phyloP scores from a whole-genome alignment of 73 alveolate genomes.

The Blepharisma japonicum region DNA sequence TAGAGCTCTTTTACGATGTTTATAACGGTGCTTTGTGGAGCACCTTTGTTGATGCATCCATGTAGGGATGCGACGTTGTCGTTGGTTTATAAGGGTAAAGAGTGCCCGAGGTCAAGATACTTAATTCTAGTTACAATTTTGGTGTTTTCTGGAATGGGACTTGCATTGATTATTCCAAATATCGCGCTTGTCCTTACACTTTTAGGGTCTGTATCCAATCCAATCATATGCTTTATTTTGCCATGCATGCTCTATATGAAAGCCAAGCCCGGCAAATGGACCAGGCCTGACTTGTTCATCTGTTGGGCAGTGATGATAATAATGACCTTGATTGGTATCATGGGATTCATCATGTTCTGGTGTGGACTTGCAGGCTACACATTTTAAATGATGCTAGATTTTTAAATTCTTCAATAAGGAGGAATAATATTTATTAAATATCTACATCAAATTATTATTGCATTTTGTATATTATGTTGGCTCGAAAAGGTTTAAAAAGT shows the following conservation, averaged over 20 bases:
- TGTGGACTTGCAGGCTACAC: no score
- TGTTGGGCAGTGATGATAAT: neutral
- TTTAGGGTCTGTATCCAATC: slow-evolving; percentile 57
- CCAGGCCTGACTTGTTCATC: slow-evolving; percentile 24
- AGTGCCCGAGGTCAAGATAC: neutral
- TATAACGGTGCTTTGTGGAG: slow-evolving; percentile 9
- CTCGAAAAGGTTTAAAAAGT: neutral
- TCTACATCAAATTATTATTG: no score
- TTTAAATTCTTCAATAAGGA: no score
- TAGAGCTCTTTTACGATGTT: slow-evolving; percentile 8
- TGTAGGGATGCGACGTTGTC: slow-evolving; percentile 27
- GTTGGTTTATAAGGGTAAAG: slow-evolving; percentile 14
- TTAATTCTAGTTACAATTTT: neutral
- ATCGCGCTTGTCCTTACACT: slow-evolving; percentile 51
- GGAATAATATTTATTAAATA: no score
- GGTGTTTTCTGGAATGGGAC: slow-evolving; percentile 29
- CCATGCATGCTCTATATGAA: slow-evolving; percentile 56
- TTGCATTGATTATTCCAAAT: slow-evolving; percentile 40
- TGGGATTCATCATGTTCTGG: slow-evolving; percentile 19
- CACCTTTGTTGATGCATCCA: slow-evolving; percentile 32
- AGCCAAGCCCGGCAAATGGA: slow-evolving; percentile 27
- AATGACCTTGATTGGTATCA: slow-evolving; percentile 9
- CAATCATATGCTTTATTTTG: slow-evolving; percentile 46
- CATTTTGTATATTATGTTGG: no score
- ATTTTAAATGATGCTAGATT: no score